These are phyloP conservation scores for Calonectria henricotiae DNA, from an alignment of 2,329 filamentous ascomycete species.

Conservation along the genomic window DNA sequence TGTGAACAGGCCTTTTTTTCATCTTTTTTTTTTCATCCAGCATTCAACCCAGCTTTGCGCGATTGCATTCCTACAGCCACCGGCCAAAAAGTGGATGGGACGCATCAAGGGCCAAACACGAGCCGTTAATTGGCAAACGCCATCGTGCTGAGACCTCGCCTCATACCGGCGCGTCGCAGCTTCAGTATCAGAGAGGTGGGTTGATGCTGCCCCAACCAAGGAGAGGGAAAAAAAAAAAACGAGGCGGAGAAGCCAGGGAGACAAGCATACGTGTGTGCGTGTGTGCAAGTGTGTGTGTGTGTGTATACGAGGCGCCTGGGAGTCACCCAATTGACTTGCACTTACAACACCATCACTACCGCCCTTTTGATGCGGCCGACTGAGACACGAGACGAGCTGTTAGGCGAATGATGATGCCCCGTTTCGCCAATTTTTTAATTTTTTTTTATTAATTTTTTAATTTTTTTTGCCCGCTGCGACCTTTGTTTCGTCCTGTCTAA, in stretches of 20 bases:
- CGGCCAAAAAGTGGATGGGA: not conserved
- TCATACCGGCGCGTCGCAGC: constrained; percentile 16
- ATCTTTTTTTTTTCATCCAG: no score
- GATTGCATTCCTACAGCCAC: not conserved
- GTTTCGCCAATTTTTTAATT: not conserved
- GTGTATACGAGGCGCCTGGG: constrained; percentile 14
- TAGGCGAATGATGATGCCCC: constrained; percentile 3
- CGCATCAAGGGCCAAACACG: constrained; percentile 18
- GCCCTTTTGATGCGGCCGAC: constrained; percentile 7
- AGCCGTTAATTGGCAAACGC: constrained; percentile 16
- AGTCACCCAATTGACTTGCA: constrained; percentile 15
- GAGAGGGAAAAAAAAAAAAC: constrained; percentile 3
- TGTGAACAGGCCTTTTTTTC: not conserved
- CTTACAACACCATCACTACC: constrained; percentile 7
- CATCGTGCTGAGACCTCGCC: constrained; percentile 10
- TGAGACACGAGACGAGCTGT: not conserved
- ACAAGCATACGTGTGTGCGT: not conserved
- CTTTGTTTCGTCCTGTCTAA: constrained; percentile 26
- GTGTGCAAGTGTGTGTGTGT: not conserved
- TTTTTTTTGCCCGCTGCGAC: not conserved
- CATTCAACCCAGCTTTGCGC: not conserved
- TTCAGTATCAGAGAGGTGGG: constrained; percentile 19
- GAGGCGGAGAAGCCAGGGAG: constrained; percentile 17
- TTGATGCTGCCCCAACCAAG: constrained; percentile 13
- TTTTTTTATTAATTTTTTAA: no score